Base-by-base conservation (phyloP, 1,139 yeast genomes). In the Geotrichum cucujoidarum region DNA sequence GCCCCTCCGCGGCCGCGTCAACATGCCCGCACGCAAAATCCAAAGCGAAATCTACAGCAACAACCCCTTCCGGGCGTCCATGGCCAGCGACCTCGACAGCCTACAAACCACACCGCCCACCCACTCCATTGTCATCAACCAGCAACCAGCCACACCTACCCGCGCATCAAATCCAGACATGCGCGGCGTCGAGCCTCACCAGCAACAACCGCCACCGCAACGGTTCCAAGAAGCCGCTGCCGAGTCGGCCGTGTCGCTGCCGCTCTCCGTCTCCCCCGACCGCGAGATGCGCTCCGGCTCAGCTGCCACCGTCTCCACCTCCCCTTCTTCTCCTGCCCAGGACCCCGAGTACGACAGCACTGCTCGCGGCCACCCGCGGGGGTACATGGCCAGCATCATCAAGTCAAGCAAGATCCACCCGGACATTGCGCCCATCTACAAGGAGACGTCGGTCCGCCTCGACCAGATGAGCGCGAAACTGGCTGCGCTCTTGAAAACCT, bases 371-470 rank as follows among this genome's bases (percentile, higher is more conserved):
- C 32, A 37, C 11, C 13, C n/a, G 4, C 13, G 14, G 4, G 40
- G 40, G 6, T 37, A 37, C 31, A 25, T 37, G 34, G 14, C 14
- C 32, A 20, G 25, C 25, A 20, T 39, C 4, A 13, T 39, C 14
- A 30, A 29, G 5, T 39, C 43, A 43, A 48, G 39, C 31, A 55
- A 55, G 36, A 52, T 62, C 35, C 66, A 63, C 45, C 66, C 66
- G 2, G 65, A 61, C 25, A 62, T 63, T 43, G 57, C 55, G 14
- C 64, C 63, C 6, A 56, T 63, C 17, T 63, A 55, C 45, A 55
- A 59, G 45, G 65, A 60, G 45, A 60, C 66, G n/a, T 51, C 58
- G 7, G 59, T 59, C 29, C 55, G 60, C 41, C 52, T 62, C 38
- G 64, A 61, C 16, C 56, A 55, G 36, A 54, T 62, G 40, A 54